A percentile compares a stretch with the other conserved stretches of the same genome.
phyloP scores from a whole-genome alignment of 148 eudicot species.

The Beta vulgaris region DNA sequence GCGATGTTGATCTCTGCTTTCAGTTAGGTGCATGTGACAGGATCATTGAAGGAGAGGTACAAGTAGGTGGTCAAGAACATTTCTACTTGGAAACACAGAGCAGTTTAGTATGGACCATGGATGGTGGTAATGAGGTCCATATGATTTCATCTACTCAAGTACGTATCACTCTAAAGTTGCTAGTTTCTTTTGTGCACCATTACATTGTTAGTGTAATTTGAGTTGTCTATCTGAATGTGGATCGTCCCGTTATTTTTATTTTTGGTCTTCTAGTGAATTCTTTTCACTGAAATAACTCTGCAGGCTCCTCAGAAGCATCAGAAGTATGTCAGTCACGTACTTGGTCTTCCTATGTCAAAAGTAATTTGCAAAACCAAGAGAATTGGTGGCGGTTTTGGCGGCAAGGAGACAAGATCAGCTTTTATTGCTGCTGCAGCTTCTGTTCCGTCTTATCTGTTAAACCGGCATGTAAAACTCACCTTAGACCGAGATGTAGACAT shows the following conservation, averaged over 20 bases:
- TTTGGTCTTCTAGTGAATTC: neutral
- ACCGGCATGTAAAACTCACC: slow-evolving; percentile 76
- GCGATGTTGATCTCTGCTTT: slow-evolving; percentile 82
- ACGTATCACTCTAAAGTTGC: slow-evolving; percentile 25
- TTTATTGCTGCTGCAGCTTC: slow-evolving; percentile 83
- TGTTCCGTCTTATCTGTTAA: slow-evolving; percentile 79
- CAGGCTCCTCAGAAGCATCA: slow-evolving; percentile 99
- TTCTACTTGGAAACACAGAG: slow-evolving; percentile 87
- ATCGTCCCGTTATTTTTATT: neutral
- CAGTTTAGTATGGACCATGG: slow-evolving; percentile 84
- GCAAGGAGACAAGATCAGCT: slow-evolving; percentile 95
- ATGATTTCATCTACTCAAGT: slow-evolving; percentile 99
- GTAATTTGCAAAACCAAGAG: slow-evolving; percentile 93
- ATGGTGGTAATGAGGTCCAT: slow-evolving; percentile 93
- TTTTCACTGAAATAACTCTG: slow-evolving; percentile 5
- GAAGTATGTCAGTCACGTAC: slow-evolving; percentile 87
- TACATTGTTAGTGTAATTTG: neutral
- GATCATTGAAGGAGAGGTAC: slow-evolving; percentile 90
- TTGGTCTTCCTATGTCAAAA: slow-evolving; percentile 98
- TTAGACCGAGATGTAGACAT: slow-evolving; percentile 92
- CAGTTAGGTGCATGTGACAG: slow-evolving; percentile 75
- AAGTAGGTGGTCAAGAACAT: slow-evolving; percentile 95
- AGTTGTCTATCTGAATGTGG: neutral
- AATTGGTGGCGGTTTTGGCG: slow-evolving; percentile 98
- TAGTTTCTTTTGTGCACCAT: neutral